Percentiles rank a stretch among this genome's conserved stretches.
phyloP scores from a whole-genome alignment of 768 basidiomycete species.

The Pleurotus tuoliensis region DNA sequence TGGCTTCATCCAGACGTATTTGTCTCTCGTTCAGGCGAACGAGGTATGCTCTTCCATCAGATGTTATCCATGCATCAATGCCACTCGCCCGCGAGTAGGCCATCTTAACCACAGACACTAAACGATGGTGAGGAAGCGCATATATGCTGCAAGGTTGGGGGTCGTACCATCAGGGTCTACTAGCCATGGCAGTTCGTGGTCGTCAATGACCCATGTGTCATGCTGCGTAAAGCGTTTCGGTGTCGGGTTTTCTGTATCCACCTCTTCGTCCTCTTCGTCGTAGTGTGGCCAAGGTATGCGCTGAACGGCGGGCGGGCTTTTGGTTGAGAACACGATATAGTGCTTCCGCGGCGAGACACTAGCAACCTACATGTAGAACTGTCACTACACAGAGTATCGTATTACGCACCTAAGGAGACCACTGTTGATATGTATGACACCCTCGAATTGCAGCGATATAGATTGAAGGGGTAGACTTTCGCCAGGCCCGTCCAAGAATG shows the following conservation, averaged over 20 bases:
- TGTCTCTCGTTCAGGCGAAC: constrained; percentile 53
- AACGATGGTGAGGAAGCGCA: background rate
- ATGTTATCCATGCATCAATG: constrained; percentile 81
- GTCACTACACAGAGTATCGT: background rate
- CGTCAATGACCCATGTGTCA: constrained; percentile 69
- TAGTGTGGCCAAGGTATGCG: constrained; percentile 79
- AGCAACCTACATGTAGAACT: no score
- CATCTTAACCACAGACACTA: constrained; percentile 70
- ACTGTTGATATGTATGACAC: constrained; percentile 78
- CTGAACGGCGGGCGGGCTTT: constrained; percentile 71
- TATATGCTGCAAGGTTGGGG: background rate
- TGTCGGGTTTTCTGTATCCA: constrained; percentile 18
- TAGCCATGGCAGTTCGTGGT: constrained; percentile 70
- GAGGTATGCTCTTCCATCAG: constrained; percentile 80
- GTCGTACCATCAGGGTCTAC: constrained; percentile 64
- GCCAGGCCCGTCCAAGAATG: constrained; percentile 77
- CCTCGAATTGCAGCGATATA: constrained; percentile 71
- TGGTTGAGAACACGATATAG: constrained; percentile 71
- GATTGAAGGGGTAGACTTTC: constrained; percentile 69
- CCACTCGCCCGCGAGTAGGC: constrained; percentile 51
- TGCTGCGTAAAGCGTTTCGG: constrained; percentile 28
- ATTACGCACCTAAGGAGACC: constrained; percentile 57
- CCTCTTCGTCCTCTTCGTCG: constrained; percentile 33
- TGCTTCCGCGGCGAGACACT: constrained; percentile 70
- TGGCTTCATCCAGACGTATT: constrained; percentile 12